These are phyloP conservation scores for Zopfia rhizophila DNA, from an alignment of 2,329 filamentous ascomycete genomes.

Conservation along the genomic window DNA sequence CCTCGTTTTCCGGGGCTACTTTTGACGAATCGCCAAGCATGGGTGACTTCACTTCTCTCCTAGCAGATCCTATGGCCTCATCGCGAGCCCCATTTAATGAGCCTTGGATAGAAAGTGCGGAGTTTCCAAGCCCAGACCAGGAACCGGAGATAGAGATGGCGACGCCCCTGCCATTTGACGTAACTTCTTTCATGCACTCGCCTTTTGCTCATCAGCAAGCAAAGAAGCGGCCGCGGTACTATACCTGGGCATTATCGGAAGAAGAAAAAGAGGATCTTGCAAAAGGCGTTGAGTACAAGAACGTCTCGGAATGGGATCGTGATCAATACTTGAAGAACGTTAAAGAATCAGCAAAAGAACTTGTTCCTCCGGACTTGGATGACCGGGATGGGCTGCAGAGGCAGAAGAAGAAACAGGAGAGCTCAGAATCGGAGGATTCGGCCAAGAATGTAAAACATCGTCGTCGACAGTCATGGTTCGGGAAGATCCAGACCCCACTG, in stretches of 20 bases:
- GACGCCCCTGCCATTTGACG: no score
- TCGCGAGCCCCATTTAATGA: no score
- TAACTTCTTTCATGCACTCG: no score
- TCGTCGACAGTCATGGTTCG: slow-evolving; percentile 14
- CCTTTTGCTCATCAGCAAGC: slow-evolving; percentile 1
- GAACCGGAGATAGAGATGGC: no score
- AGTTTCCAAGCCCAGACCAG: no score
- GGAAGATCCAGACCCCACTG: slow-evolving; percentile 12
- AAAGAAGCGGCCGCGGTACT: slow-evolving; percentile 32
- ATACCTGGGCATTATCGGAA: slow-evolving; percentile 26
- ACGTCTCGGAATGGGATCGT: slow-evolving; percentile 26
- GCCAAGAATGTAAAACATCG: slow-evolving; percentile 18
- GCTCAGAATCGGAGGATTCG: slow-evolving; percentile 14
- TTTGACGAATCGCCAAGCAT: no score
- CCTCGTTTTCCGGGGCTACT: no score
- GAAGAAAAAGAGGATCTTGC: slow-evolving; percentile 29
- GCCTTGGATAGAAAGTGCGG: no score
- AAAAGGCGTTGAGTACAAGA: slow-evolving; percentile 30
- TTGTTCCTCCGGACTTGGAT: slow-evolving; percentile 19
- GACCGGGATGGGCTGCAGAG: slow-evolving; percentile 19
- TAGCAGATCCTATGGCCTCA: no score
- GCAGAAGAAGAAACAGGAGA: slow-evolving; percentile 22
- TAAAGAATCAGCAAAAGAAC: slow-evolving; percentile 1
- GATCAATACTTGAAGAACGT: not conserved
- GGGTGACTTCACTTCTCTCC: no score